phyloP scores from a whole-genome alignment of 495 filamentous ascomycete genomes.

The Cercophora scortea region DNA sequence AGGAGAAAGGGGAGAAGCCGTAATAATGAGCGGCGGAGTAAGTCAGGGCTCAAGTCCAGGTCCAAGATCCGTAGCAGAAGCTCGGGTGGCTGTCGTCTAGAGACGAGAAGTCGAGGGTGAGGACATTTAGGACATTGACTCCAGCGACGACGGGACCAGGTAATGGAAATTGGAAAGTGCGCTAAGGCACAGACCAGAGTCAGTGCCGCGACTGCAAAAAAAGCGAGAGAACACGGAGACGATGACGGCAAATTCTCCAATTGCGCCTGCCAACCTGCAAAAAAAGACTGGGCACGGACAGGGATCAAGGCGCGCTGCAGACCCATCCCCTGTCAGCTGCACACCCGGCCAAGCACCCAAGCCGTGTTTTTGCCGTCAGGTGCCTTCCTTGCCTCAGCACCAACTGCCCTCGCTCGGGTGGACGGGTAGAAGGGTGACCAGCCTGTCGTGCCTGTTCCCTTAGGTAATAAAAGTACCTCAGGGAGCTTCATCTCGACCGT shows the following conservation, averaged over 20 bases:
- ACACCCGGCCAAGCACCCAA: not conserved
- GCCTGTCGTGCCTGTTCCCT: too few relatives aligned
- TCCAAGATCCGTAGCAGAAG: not conserved
- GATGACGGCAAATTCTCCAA: slow-evolving; percentile 16
- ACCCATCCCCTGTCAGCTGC: not conserved
- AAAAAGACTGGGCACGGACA: not conserved
- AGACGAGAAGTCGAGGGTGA: slow-evolving; percentile 11
- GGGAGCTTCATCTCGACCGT: too few relatives aligned
- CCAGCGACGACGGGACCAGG: not conserved
- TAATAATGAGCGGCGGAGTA: slow-evolving; percentile 43
- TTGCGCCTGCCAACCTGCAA: not conserved
- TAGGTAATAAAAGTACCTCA: too few relatives aligned
- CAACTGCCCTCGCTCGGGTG: too few relatives aligned
- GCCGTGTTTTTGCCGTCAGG: not conserved
- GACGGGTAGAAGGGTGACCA: too few relatives aligned
- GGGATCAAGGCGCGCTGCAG: not conserved
- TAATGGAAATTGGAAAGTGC: not conserved
- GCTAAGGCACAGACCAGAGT: not conserved
- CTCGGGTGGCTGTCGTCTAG: not conserved
- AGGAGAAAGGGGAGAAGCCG: slow-evolving; percentile 4
- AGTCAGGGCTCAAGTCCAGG: slow-evolving; percentile 24
- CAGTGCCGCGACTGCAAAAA: slow-evolving; percentile 7
- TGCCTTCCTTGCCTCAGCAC: too few relatives aligned
- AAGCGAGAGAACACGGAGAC: slow-evolving; percentile 11
- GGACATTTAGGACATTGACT: slow-evolving; percentile 12